Evolutionary conservation across 805 yeast genomes (phyloP), one percentile per base, ranked within the genome.

Genomic region (Pichia membranifaciens): DNA sequence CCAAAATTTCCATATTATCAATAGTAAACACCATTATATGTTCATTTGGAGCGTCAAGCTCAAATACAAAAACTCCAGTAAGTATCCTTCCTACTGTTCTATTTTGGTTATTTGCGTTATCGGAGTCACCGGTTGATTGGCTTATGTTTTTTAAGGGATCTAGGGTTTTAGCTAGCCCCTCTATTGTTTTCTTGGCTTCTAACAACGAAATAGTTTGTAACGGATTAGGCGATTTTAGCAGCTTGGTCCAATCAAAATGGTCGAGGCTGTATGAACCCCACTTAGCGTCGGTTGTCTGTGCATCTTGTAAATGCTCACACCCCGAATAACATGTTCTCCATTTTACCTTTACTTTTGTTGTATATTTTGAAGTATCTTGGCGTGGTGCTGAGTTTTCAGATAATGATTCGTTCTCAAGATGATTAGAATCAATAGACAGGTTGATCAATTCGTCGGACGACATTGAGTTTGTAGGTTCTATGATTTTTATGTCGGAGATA

Each of bases 51-150:
- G 71, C 72, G 55, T 73, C 78, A 48, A 84, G 67, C 57, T 84
- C 90, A 58, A 83, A 83, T 7, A 82, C 70, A 56, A 84, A 84
- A 3, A 80, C 60, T 1, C 90, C 91, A 32, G 65, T 57, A 18
- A 72, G 35, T 3, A 73, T 65, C 37, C 80, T 53, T 50, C 76
- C 68, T 16, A 57, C 53, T 34, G 57, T 50, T 16, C 38, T 48
- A 4, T 18, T 35, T 3, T 33, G 40, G 4, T 25, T 43, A 13
- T 32, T 16, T n/a, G 20, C 6, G 18, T 5, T 35, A 9, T 5
- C 10, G 23, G 4, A 21, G 21, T 18, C 23, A 22, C 21, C 2
- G 25, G 25, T 8, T 17, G 3, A 5, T 13, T 41, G 17, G 34
- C 21, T 20, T 9, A 40, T 35, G 8, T 13, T 34, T 4, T 22